Percentiles rank a stretch among this genome's conserved stretches.
Conservation (phyloP, 1,284 basidiomycete species). For the Trichosporon ovoides region DNA sequence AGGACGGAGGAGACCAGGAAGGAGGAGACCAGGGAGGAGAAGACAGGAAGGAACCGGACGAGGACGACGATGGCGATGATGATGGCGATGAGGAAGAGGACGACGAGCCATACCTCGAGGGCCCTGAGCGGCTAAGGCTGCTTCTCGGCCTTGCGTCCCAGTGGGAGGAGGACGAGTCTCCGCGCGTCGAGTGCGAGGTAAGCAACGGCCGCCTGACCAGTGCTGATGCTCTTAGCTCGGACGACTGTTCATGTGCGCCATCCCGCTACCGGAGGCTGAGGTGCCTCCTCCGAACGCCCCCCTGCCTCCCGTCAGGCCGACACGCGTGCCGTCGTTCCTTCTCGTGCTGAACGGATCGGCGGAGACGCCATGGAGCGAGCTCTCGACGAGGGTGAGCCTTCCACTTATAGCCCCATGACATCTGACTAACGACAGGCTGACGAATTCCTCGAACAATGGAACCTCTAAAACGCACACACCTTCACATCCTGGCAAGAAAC, state of each 20-base stretch:
- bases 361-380: conserved; percentile 26
- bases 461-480: neutral
- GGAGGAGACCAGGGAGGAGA: conserved; percentile 10
- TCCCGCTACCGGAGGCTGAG: conserved; percentile 23
- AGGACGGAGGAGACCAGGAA: conserved; percentile 5
- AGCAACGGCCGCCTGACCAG: neutral
- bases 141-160: conserved; percentile 35
- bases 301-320: conserved; percentile 17
- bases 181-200: conserved; percentile 40
- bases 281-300: conserved; percentile 7
- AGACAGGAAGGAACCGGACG: too few species aligned
- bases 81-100: conserved; percentile 6
- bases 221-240: conserved; percentile 22
- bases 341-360: conserved; percentile 32
- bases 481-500: neutral
- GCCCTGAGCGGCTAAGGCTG: conserved; percentile 35
- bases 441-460: conserved; percentile 16
- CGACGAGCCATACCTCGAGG: conserved; percentile 34
- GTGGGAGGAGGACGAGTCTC: conserved; percentile 36
- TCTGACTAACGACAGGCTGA: conserved; percentile 20
- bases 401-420: too few species aligned
- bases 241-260: conserved; percentile 22
- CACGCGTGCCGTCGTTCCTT: conserved; percentile 18
- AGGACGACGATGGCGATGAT: conserved; percentile 14
- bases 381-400: conserved; percentile 28